Conservation (phyloP, 2,329 filamentous ascomycete species). For the Cladosporium sp. region DNA sequence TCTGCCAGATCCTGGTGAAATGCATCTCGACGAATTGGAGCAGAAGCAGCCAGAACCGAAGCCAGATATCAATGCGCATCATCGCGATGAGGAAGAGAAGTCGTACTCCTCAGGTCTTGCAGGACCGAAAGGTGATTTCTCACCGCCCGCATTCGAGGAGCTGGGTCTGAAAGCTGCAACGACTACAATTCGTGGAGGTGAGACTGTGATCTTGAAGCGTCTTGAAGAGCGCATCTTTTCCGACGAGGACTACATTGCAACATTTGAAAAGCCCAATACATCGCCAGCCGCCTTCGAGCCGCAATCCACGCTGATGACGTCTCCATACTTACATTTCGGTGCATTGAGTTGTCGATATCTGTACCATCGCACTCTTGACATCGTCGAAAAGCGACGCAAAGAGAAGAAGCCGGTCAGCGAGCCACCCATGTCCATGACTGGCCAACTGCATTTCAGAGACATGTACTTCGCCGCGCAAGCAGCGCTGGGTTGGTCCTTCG, state of each 20-base stretch:
- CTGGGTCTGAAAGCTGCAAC: constrained; percentile 63
- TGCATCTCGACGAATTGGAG: constrained; percentile 53
- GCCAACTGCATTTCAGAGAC: constrained; percentile 72
- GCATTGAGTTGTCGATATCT: constrained; percentile 66
- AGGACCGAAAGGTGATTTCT: constrained; percentile 65
- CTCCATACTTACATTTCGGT: constrained; percentile 71
- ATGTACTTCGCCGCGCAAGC: constrained; percentile 82
- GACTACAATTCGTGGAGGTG: constrained; percentile 67
- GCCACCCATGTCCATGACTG: constrained; percentile 65
- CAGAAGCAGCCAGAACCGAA: constrained; percentile 48
- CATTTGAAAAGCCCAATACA: constrained; percentile 71
- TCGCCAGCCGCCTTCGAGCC: constrained; percentile 70
- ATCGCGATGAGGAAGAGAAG: constrained; percentile 52
- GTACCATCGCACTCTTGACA: constrained; percentile 66
- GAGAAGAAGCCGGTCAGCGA: constrained; percentile 48
- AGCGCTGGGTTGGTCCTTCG: constrained; percentile 59
- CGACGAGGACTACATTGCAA: constrained; percentile 64
- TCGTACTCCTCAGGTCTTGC: constrained; percentile 56
- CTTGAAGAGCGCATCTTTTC: constrained; percentile 55
- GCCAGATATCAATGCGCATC: constrained; percentile 58
- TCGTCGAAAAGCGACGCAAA: constrained; percentile 54
- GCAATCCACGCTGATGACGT: constrained; percentile 68
- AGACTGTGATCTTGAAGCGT: constrained; percentile 57
- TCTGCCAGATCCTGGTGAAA: constrained; percentile 63
- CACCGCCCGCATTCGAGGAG: constrained; percentile 66